Evolutionary conservation across 768 basidiomycete species (phyloP), one percentile per base, ranked within the genome.

Genomic region (Chiua virens): DNA sequence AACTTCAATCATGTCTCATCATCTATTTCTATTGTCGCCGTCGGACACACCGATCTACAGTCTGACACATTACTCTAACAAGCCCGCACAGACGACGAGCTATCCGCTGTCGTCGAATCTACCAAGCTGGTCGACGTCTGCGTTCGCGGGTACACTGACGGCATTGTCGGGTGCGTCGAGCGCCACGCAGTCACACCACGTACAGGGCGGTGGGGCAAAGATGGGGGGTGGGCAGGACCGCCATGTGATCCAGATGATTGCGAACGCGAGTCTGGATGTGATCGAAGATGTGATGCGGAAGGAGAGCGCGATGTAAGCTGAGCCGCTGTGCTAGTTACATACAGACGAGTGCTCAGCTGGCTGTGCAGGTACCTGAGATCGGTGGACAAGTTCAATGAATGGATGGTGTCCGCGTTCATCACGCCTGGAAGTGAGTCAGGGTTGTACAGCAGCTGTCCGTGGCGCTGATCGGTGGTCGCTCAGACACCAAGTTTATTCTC

Each of bases 171-270:
- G 91, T 5, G 91, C 92, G 14, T 85, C 89, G 18, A 87, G 83
- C 62, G 80, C 87, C 21, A 80, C 80, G 5, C 86, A 90, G 61
- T 61, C 75, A 30, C 71, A 73, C 57, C 82, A 85, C 55, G 77
- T 80, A 18, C 76, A 80, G 38, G 81, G 85, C n/a, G 84, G 82
- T 17, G 76, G 75, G 11, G 80, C 80, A 30, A 76, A 81, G 58
- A 82, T 89, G 69, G 90, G 87, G 11, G 87, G 88, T 6, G 91
- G 87, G 14, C 87, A 87, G 71, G 89, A 92, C 64, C 78, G 90
- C 47, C 93, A 97, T 79, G 92, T 99, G 52, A 90, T 95, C 62
- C 96, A 98, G 76, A 97, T 99, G 91, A 93, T 98, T 64, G 96
- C 95, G 20, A 96, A 98, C 69, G 93, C 92, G 45, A 93, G 91